Conservation (phyloP, 345 rosid species). For the Bretschneidera sinensis region DNA sequence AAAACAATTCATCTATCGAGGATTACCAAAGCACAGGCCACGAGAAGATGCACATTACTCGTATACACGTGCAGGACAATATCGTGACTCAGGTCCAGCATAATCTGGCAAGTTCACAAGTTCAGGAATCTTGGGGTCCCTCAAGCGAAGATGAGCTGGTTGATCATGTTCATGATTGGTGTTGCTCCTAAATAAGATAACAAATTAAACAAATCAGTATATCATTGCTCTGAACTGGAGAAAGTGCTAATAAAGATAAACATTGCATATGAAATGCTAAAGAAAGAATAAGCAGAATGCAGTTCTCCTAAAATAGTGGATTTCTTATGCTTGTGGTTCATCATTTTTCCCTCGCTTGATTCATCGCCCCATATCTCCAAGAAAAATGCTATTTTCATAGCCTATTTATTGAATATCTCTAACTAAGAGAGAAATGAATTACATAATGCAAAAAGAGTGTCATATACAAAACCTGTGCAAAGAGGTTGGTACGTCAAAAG, state of each 20-base stretch:
- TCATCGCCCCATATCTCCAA: too few relatives aligned
- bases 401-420: too few relatives aligned
- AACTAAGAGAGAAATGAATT: not conserved
- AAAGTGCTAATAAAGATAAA: not conserved
- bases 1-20: not conserved
- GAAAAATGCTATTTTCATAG: too few relatives aligned
- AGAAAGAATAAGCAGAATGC: not conserved
- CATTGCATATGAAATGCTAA: not conserved
- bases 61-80: conserved; percentile 95
- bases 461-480: conserved; percentile 65
- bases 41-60: conserved; percentile 47
- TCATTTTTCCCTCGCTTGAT: too few relatives aligned
- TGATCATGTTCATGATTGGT: conserved; percentile 96
- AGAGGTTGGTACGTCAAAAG: conserved; percentile 87
- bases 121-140: conserved; percentile 63
- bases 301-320: too few relatives aligned
- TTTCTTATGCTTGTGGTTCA: too few relatives aligned
- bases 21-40: not conserved
- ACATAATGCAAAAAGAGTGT: not conserved
- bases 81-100: conserved; percentile 85
- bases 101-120: conserved; percentile 71
- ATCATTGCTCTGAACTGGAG: conserved; percentile 10
- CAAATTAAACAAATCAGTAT: not conserved
- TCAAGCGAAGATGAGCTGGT: conserved; percentile 79
- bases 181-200: conserved; percentile 62